Base-by-base conservation (phyloP, 148 eudicot genomes). In the Fagopyrum homotropicum region DNA sequence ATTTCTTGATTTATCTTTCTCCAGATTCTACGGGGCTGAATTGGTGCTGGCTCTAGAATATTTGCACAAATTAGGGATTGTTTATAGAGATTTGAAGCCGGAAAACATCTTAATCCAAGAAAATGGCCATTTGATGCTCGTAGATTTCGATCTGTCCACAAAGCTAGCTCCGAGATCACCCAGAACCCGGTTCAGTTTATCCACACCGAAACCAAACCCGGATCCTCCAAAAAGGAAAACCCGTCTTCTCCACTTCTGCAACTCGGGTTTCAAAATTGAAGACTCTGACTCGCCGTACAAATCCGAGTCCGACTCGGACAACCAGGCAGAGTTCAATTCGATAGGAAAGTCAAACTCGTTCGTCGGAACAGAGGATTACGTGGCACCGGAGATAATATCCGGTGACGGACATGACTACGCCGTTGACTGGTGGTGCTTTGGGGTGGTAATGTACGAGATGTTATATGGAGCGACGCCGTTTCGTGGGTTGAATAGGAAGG, bases 361-460 rank as follows among this genome's bases (percentile, higher is more conserved):
- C 76, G 98, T 93, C 4, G 98, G 98, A 2, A 93, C 98, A 30
- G 98, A 90, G 79, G 98, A 93, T 63, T 93, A 93, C 84, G 89
- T 93, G 79, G 88, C 98, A 35, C 96, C 98, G 2, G 96, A 90
- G 83, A 83, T 93, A 30, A 84, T 93, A 2, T 43, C 73, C 63
- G 90, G 89, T n/a, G 78, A 86, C 44, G 96, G 93, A 40, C 98
- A 93, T 78, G 93, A 89, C 29, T 90, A 85, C 73, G 69, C 88
- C 44, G 93, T 89, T 4, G 96, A 93, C 80, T 90, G 88, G 89
- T 93, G 98, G 98, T 89, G 90, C 68, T 55, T 85, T 2, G 96
- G 98, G 1, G 79, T 90, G 52, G 86, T 90, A 45, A 63, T 93
- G 17, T 77, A 93, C 49, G 96, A 90, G 82, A 90, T 93, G 98